These are phyloP conservation scores for Alternaria burnsii DNA, from an alignment of 2,329 filamentous ascomycete species.

Conservation along the genomic window DNA sequence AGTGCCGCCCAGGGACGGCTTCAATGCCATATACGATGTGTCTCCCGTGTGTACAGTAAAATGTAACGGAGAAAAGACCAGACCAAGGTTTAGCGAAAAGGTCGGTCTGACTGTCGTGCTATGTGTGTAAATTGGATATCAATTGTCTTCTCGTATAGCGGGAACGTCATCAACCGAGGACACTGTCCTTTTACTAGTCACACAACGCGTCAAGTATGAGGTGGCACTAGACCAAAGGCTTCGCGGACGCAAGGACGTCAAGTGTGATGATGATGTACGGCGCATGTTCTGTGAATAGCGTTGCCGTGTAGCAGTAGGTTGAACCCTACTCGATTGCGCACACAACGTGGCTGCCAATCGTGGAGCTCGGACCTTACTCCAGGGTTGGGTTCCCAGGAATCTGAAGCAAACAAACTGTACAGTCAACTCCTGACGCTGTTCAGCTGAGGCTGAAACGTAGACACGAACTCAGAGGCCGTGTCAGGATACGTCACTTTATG, in stretches of 20 bases:
- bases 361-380: neutral
- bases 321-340: constrained; percentile 1
- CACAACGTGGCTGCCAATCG: constrained; percentile 4
- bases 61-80: neutral
- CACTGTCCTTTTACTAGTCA: neutral
- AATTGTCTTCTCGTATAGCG: neutral
- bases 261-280: neutral
- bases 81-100: neutral
- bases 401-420: neutral
- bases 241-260: neutral
- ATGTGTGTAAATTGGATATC: constrained; percentile 1
- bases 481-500: neutral
- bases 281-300: neutral
- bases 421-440: neutral
- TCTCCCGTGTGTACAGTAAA: neutral
- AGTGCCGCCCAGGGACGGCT: neutral
- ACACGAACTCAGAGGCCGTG: neutral
- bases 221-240: neutral
- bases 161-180: neutral
- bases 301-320: neutral
- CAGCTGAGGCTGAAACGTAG: neutral
- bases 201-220: neutral
- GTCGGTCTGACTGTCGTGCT: neutral
- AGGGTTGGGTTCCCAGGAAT: neutral
- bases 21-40: neutral